Evolutionary conservation across 441 rosid genomes (phyloP).

Genomic region (Omphalea diandra): DNA sequence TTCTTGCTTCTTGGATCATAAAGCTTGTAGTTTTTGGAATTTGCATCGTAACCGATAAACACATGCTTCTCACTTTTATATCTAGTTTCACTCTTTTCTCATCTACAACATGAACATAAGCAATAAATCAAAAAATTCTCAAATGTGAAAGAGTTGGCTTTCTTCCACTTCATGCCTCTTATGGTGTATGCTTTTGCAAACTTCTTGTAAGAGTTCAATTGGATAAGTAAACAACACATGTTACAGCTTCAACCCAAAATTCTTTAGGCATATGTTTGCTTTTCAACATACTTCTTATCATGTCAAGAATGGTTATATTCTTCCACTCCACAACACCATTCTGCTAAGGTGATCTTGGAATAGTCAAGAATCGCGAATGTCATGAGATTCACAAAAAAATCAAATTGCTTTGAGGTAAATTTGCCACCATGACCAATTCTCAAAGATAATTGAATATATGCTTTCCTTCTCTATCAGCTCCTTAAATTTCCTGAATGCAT

Average conservation of each 20-base stretch:
- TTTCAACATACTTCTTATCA: no score
- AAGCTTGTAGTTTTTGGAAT: neutral
- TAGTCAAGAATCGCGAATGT: no score
- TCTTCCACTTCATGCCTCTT: neutral
- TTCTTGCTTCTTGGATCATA: neutral
- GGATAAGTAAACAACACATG: neutral
- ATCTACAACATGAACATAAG: neutral
- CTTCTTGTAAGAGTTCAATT: slow-evolving; percentile 2
- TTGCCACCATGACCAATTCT: no score
- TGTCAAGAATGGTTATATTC: no score
- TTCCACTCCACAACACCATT: no score
- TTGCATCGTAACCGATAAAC: neutral
- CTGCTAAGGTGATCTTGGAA: no score
- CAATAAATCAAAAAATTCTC: neutral
- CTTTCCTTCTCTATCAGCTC: no score
- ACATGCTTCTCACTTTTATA: slow-evolving; percentile 1
- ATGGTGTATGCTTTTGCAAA: neutral
- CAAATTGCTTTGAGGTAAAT: no score
- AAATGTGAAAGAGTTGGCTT: no score
- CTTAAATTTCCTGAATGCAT: no score
- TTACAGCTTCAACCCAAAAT: slow-evolving; percentile 4
- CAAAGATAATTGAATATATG: no score
- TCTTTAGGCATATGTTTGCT: neutral
- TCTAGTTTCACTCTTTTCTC: neutral
- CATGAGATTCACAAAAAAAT: no score